phyloP scores from a whole-genome alignment of 1,139 yeast genomes.

The Pichia sp. region DNA sequence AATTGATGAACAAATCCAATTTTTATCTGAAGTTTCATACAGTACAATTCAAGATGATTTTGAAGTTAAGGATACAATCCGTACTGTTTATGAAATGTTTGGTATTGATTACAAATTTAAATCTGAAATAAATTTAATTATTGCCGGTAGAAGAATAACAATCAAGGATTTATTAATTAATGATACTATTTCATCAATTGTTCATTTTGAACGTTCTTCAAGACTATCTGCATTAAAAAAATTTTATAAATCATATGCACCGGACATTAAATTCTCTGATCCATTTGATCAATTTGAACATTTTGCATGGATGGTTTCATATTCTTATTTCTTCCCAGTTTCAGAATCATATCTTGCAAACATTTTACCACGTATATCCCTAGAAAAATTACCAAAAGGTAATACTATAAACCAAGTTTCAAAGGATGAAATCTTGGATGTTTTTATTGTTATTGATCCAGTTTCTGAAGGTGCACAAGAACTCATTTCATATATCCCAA shows the following conservation, averaged over 20 bases:
- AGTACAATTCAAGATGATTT: conserved; percentile 4
- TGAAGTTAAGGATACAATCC: conserved; percentile 5
- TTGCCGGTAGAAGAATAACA: conserved; percentile 27
- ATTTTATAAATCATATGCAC: conserved; percentile 9
- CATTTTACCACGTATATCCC: conserved; percentile 33
- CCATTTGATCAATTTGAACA: conserved; percentile 45
- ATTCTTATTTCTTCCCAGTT: conserved; percentile 41
- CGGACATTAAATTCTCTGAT: conserved; percentile 21
- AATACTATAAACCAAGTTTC: conserved; percentile 4
- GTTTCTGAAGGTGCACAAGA: conserved; percentile 62
- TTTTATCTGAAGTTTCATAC: not conserved
- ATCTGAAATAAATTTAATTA: conserved; percentile 14
- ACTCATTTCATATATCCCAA: conserved; percentile 40
- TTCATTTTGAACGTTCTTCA: conserved; percentile 23
- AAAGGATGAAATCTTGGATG: conserved; percentile 33
- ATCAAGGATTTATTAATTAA: conserved; percentile 6
- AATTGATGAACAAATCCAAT: conserved; percentile 5
- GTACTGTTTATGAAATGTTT: conserved; percentile 7
- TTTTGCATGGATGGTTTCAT: conserved; percentile 38
- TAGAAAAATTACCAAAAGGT: conserved; percentile 4
- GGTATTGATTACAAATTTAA: conserved; percentile 8
- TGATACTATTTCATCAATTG: conserved; percentile 21
- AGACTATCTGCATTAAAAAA: conserved; percentile 23
- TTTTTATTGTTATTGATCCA: conserved; percentile 67
- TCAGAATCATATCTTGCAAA: conserved; percentile 26